Evolutionary conservation across 495 filamentous ascomycete species (phyloP), one percentile per base, ranked within the genome.

Genomic region (Podospora tetraspora): DNA sequence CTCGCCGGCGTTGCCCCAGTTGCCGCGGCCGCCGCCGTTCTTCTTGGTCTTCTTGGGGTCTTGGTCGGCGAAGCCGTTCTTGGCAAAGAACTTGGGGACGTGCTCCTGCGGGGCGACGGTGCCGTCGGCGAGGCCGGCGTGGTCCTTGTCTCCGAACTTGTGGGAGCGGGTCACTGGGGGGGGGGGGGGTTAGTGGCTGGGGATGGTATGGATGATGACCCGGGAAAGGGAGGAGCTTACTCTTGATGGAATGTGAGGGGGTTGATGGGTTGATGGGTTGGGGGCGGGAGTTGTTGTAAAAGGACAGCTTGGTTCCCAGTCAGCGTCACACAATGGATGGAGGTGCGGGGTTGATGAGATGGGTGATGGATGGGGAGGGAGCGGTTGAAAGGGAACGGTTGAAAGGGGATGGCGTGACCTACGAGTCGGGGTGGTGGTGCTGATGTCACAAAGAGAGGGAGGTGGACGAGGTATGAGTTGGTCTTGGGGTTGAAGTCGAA

Each of bases 1-100:
- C 58, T 91, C 91, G 57, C 93, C 95, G 57, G 86, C 84, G 65
- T 85, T 85, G 71, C 94, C 94, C 94, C 94, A 98, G 79, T 97
- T 97, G 77, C 89, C 92, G 78, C 92, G 95, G 57, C 94, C 94
- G 62, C 87, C 91, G 63, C 94, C 94, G 69, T 97, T 91, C 84
- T 98, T 98, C 89, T 97, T 97, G 71, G 90, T 91, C 86, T 95
- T 95, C 79, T 91, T 91, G 57, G 94, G 95, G 74, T 96, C 90
- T 71, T 82, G 80, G 74, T 93, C 94, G 72, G 88, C 82, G 74
- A 89, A 91, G 71, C 94, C 95, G 34, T 86, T 80, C 85, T 97
- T 97, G 75, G 85, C 92, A 76, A 98, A 98, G 86, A 88, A 97
- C 72, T 92, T 92, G 72, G 95, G 94, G 27, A 96, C 79, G 69